These are phyloP conservation scores for Oryza rufipogon DNA, from an alignment of 176 grass and related monocot genomes.

Conservation along the genomic window DNA sequence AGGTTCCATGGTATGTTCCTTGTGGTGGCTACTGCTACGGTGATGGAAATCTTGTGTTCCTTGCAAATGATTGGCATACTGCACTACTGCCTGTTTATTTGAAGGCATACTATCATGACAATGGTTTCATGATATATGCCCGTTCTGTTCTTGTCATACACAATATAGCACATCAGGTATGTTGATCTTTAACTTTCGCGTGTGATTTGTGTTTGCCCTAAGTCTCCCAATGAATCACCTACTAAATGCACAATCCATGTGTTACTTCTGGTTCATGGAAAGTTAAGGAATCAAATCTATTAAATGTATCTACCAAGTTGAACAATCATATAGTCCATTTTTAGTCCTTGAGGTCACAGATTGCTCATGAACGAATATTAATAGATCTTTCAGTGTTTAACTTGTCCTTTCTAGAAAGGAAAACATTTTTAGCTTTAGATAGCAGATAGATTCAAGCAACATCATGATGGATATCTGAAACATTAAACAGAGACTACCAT, in stretches of 20 bases:
- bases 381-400: neutral
- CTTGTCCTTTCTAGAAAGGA: neutral
- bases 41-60: slow-evolving; percentile 91
- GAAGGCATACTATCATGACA: slow-evolving; percentile 85
- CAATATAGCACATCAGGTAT: slow-evolving; percentile 97
- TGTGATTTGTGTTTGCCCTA: slow-evolving; percentile 18
- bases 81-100: slow-evolving; percentile 88
- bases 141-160: slow-evolving; percentile 89
- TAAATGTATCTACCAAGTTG: neutral
- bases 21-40: slow-evolving; percentile 90
- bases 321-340: slow-evolving; percentile 16
- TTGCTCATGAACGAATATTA: too few relatives aligned
- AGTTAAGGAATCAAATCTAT: slow-evolving; percentile 6
- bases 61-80: slow-evolving; percentile 98
- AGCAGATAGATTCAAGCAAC: neutral
- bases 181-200: slow-evolving; percentile 19
- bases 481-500: neutral
- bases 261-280: slow-evolving; percentile 29
- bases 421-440: neutral
- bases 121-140: slow-evolving; percentile 84
- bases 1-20: slow-evolving; percentile 93
- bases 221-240: neutral
- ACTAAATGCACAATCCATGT: slow-evolving; percentile 1
- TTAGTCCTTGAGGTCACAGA: neutral
- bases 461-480: neutral